A percentile compares a stretch with the other conserved stretches of the same genome.
These are phyloP conservation scores for Eucommia ulmoides DNA, from an alignment of 257 asterid species.

Conservation along the genomic window DNA sequence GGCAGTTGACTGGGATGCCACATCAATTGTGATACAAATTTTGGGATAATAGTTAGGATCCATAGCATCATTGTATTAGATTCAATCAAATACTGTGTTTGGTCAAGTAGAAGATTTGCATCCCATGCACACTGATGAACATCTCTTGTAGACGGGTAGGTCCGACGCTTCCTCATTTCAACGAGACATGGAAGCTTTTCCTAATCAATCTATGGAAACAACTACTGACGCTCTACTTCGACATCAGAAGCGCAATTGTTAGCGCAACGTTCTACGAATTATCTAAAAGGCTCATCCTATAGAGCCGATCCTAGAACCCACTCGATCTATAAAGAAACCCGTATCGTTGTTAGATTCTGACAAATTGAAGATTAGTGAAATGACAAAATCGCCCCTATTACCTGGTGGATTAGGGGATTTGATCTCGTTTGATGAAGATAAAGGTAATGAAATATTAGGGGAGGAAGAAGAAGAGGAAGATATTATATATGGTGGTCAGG, in stretches of 20 bases:
- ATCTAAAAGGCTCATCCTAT: conserved; percentile 17
- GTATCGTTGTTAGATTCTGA: conserved; percentile 43
- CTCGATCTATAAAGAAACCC: conserved; percentile 13
- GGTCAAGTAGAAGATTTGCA: no score
- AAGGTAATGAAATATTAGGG: conserved; percentile 12
- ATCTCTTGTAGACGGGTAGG: conserved; percentile 86
- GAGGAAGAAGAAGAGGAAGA: conserved; percentile 10
- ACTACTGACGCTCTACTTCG: conserved; percentile 60
- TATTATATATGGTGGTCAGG: conserved; percentile 4
- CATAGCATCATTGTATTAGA: no score
- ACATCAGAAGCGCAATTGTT: conserved; percentile 72
- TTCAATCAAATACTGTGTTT: no score
- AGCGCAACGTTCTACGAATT: conserved; percentile 24
- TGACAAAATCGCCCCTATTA: conserved; percentile 4
- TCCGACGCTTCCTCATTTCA: conserved; percentile 24
- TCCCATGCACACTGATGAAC: no score
- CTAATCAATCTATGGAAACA: conserved; percentile 77
- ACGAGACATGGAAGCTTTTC: conserved; percentile 69
- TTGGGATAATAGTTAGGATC: no score
- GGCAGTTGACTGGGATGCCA: not conserved
- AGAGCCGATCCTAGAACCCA: no score
- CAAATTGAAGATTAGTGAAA: conserved; percentile 10
- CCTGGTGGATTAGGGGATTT: conserved; percentile 35
- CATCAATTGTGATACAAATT: conserved; percentile 21
- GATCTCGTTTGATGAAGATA: conserved; percentile 38